A percentile compares a stretch with the other conserved stretches of the same genome.
Conservation (phyloP, 2,329 filamentous ascomycete species). For the Sordariomycetes sp. region DNA sequence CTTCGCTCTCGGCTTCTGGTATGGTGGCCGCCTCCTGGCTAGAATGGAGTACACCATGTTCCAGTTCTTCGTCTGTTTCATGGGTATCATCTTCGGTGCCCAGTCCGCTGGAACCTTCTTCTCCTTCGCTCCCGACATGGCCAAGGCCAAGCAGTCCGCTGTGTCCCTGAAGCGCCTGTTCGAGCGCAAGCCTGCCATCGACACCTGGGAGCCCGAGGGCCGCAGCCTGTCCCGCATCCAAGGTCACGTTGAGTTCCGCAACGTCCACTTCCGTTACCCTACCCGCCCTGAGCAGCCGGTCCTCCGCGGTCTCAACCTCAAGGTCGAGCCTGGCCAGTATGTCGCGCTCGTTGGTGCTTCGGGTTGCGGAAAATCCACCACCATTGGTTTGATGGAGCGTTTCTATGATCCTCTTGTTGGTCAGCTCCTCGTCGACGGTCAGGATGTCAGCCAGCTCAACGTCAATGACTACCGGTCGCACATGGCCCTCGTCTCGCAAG, state of each 20-base stretch:
- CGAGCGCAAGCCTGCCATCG: conserved; percentile 3
- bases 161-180: conserved; percentile 1
- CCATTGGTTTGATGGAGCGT: conserved; percentile 84
- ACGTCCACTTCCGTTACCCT: conserved; percentile 45
- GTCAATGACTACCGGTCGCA: conserved; percentile 86
- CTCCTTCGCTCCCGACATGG: conserved; percentile 4
- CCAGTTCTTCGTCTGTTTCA: conserved; percentile 38
- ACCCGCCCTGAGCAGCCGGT: conserved; percentile 15
- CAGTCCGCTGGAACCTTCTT: conserved; percentile 14
- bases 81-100: conserved; percentile 36
- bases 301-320: conserved; percentile 18
- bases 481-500: conserved; percentile 86
- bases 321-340: conserved; percentile 63
- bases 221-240: not conserved
- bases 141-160: conserved; percentile 2
- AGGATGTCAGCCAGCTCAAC: conserved; percentile 73
- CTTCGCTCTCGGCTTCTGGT: conserved; percentile 88
- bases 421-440: conserved; percentile 69
- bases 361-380: conserved; percentile 89
- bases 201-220: conserved; percentile 1
- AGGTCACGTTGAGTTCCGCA: conserved; percentile 21
- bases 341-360: conserved; percentile 92
- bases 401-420: conserved; percentile 89
- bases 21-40: conserved; percentile 69
- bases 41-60: conserved; percentile 44